Evolutionary conservation across 352 stramenopile species (phyloP), one percentile per base, ranked within the genome.

Genomic region (Phytophthora hibernalis): DNA sequence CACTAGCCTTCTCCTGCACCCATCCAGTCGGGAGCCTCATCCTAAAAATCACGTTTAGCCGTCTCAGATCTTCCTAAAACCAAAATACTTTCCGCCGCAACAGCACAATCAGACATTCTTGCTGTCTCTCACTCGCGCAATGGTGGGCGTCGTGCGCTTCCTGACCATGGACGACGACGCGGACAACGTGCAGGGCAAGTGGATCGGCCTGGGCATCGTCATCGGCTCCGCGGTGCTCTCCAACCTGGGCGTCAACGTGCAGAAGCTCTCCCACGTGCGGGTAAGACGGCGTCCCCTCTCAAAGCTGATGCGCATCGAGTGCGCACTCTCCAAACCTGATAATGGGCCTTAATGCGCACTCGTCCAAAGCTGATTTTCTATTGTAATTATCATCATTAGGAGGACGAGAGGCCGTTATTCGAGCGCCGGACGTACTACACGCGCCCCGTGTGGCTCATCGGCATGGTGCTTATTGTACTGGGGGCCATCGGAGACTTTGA

Each of bases 401-500:
- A 95, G 61, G 83, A 92, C 54, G 77, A 86, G 42, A 82, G 77
- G n/a, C 77, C 87, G 4, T 42, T 80, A 18, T 89, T 88, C 40
- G 74, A 83, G 52, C 76, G 83, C 4, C 79, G 87, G 35, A 80
- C 79, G 63, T 97, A 96, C 76, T 93, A 93, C 64, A 91, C 79
- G 53, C 84, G 89, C 12, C 90, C 90, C 2, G 35, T 96, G 16
- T 97, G 90, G 90, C 84, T 93, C 47, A 90, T 81, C 28, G 90
- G 90, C 47, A 82, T 97, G 57, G 50, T 93, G 9, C 65, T 95
- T 15, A 82, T 97, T 26, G 68, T 93, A 22, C 69, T 97, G 2
- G 90, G 90, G 9, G 85, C 85, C 4, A 77, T 97, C 9, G 87
- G 87, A 6, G 90, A 97, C 79, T 96, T 97, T 78, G 87, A 91